Percentiles rank a stretch among this genome's conserved stretches.
These are phyloP conservation scores for Kodamaea kaohsiungensis DNA, from an alignment of 805 yeast genomes.

Conservation along the genomic window DNA sequence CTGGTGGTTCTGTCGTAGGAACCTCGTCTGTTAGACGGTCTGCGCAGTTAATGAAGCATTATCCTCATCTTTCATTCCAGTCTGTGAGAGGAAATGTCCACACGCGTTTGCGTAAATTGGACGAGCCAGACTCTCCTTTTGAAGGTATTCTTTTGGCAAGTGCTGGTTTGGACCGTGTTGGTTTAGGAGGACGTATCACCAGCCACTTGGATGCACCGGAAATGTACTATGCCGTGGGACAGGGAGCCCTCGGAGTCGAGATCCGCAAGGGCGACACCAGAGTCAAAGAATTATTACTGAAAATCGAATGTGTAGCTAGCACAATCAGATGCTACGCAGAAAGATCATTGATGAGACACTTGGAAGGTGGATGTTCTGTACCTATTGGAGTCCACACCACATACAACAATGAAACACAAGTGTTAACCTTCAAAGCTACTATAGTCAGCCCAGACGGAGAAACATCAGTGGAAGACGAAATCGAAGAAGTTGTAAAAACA, in stretches of 20 bases:
- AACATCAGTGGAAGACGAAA: slow-evolving; percentile 60
- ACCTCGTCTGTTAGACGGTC: slow-evolving; percentile 93
- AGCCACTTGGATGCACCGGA: slow-evolving; percentile 67
- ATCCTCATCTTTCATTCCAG: slow-evolving; percentile 76
- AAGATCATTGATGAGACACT: slow-evolving; percentile 77
- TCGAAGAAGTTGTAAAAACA: slow-evolving; percentile 37
- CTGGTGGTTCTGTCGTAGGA: slow-evolving; percentile 85
- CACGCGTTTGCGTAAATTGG: slow-evolving; percentile 81
- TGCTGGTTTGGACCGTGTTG: slow-evolving; percentile 83
- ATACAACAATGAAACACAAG: slow-evolving; percentile 45
- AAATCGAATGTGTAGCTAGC: slow-evolving; percentile 65
- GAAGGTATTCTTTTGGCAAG: slow-evolving; percentile 85
- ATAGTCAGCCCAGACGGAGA: slow-evolving; percentile 87
- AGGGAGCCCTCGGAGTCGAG: slow-evolving; percentile 95
- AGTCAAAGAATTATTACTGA: slow-evolving; percentile 58
- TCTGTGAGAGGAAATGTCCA: slow-evolving; percentile 79
- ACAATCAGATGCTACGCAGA: slow-evolving; percentile 84
- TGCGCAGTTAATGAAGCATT: slow-evolving; percentile 79
- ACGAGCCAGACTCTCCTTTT: slow-evolving; percentile 62
- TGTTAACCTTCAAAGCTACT: slow-evolving; percentile 60
- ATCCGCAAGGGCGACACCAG: slow-evolving; percentile 68
- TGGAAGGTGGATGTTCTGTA: slow-evolving; percentile 98
- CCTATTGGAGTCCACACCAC: slow-evolving; percentile 88
- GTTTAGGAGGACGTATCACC: slow-evolving; percentile 75
- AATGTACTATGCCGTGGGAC: slow-evolving; percentile 98